Evolutionary conservation across 352 stramenopile genomes (phyloP).

Genomic region (Sclerospora graminicola): DNA sequence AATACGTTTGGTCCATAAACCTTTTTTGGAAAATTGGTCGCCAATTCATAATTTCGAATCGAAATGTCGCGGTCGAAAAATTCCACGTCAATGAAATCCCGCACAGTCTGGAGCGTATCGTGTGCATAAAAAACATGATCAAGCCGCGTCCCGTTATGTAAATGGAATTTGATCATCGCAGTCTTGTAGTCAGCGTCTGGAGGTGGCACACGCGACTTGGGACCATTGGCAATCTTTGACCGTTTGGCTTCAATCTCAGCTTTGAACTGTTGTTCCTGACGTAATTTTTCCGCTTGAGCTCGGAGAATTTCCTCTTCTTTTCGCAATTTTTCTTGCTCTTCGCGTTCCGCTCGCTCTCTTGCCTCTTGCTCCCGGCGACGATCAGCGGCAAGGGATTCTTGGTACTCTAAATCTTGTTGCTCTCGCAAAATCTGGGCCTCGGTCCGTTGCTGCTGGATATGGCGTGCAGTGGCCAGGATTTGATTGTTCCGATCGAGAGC

Average conservation of each 20-base stretch:
- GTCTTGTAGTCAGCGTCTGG: slow-evolving; percentile 54
- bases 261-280: slow-evolving; percentile 26
- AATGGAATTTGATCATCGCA: slow-evolving; percentile 66
- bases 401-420: slow-evolving; percentile 91
- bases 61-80: slow-evolving; percentile 68
- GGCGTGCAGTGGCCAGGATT: slow-evolving; percentile 54
- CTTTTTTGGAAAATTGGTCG: slow-evolving; percentile 80
- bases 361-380: slow-evolving; percentile 59
- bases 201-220: slow-evolving; percentile 36
- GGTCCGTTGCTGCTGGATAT: slow-evolving; percentile 56
- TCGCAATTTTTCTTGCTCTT: slow-evolving; percentile 26
- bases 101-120: slow-evolving; percentile 66
- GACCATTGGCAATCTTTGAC: slow-evolving; percentile 26
- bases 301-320: slow-evolving; percentile 28
- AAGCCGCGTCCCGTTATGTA: slow-evolving; percentile 67
- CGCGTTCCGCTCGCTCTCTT: slow-evolving; percentile 33
- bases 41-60: slow-evolving; percentile 75
- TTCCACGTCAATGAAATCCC: slow-evolving; percentile 73
- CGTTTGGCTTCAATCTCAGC: slow-evolving; percentile 54
- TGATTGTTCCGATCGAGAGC: slow-evolving; percentile 68
- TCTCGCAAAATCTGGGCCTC: slow-evolving; percentile 84
- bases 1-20: slow-evolving; percentile 51
- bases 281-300: slow-evolving; percentile 17
- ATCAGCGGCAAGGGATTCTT: slow-evolving; percentile 87
- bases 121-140: slow-evolving; percentile 76